phyloP scores from a whole-genome alignment of 2,329 filamentous ascomycete species.

The Rosellinia necatrix region DNA sequence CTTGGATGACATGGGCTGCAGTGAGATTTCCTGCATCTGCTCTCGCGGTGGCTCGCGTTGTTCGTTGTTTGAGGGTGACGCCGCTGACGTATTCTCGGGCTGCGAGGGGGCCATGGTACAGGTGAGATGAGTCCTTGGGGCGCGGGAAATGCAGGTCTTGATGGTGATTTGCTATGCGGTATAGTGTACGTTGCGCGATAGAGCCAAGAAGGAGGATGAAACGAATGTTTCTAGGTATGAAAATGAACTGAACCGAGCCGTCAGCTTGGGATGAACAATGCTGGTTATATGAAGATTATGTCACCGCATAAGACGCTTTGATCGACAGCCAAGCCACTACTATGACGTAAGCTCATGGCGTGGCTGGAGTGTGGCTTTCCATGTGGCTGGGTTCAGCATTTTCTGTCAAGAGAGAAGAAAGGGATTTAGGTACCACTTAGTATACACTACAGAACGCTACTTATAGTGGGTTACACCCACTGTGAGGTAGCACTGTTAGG shows the following conservation, averaged over 20 bases:
- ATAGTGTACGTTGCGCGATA: not conserved
- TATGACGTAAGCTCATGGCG: conserved; percentile 1
- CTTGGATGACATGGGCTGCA: conserved; percentile 22
- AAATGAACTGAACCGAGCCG: not conserved
- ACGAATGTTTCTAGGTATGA: not conserved
- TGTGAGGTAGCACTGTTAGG: too few relatives aligned
- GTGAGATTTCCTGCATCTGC: conserved; percentile 25
- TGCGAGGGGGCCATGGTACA: conserved; percentile 23
- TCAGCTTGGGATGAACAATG: not conserved
- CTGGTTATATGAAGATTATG: not conserved
- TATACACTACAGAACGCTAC: too few relatives aligned
- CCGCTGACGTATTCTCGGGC: conserved; percentile 7
- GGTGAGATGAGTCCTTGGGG: not conserved
- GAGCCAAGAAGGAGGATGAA: not conserved
- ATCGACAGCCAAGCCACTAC: conserved; percentile 3
- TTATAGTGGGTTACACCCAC: too few relatives aligned
- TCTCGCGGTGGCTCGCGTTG: conserved; percentile 15
- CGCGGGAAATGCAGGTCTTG: not conserved
- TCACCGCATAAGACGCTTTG: too few relatives aligned
- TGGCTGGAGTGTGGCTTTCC: not conserved
- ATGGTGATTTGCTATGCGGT: too few relatives aligned
- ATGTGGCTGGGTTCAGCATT: not conserved
- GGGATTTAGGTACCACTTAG: too few relatives aligned
- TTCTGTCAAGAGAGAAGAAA: too few relatives aligned
- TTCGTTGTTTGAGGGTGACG: conserved; percentile 4